Percentiles rank a stretch among this genome's conserved stretches.
These are phyloP conservation scores for Metarhizium rileyi DNA, from an alignment of 2,329 filamentous ascomycete genomes.

Conservation along the genomic window DNA sequence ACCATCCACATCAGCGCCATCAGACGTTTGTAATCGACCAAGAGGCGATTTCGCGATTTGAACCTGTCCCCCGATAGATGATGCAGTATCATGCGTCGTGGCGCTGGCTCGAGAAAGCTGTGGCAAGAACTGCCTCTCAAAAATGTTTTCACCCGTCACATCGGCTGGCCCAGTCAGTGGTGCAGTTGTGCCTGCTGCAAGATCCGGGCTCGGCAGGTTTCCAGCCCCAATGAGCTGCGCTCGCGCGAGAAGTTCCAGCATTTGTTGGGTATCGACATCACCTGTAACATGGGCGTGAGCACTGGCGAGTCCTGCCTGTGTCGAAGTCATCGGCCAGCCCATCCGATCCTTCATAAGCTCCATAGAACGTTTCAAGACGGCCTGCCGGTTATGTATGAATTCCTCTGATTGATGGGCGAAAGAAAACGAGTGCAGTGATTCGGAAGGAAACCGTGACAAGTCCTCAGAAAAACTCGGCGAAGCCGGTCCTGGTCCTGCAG, in stretches of 20 bases:
- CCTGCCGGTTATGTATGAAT: constrained; percentile 81
- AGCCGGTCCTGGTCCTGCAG: constrained; percentile 56
- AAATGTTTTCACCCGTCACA: constrained; percentile 65
- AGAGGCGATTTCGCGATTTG: constrained; percentile 12
- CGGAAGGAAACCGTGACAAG: constrained; percentile 82
- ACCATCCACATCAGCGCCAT: constrained; percentile 9
- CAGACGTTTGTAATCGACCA: constrained; percentile 7
- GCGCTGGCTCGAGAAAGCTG: constrained; percentile 41
- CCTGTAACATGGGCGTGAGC: constrained; percentile 76
- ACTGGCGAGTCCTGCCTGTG: constrained; percentile 66
- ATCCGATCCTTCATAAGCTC: constrained; percentile 94
- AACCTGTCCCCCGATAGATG: constrained; percentile 18
- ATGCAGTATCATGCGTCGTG: constrained; percentile 24
- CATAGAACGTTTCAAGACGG: constrained; percentile 83
- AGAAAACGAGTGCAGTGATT: constrained; percentile 95
- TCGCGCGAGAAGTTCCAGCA: constrained; percentile 79
- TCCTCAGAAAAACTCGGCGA: constrained; percentile 81
- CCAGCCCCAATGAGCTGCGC: constrained; percentile 69
- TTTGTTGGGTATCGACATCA: constrained; percentile 78
- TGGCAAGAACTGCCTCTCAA: constrained; percentile 69
- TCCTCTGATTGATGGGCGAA: constrained; percentile 95
- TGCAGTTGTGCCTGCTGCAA: constrained; percentile 25
- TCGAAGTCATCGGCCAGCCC: constrained; percentile 59
- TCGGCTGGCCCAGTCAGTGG: constrained; percentile 75
- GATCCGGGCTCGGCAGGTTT: constrained; percentile 42